Evolutionary conservation across 2,329 filamentous ascomycete genomes (phyloP).

Genomic region (Cladosporium velox): DNA sequence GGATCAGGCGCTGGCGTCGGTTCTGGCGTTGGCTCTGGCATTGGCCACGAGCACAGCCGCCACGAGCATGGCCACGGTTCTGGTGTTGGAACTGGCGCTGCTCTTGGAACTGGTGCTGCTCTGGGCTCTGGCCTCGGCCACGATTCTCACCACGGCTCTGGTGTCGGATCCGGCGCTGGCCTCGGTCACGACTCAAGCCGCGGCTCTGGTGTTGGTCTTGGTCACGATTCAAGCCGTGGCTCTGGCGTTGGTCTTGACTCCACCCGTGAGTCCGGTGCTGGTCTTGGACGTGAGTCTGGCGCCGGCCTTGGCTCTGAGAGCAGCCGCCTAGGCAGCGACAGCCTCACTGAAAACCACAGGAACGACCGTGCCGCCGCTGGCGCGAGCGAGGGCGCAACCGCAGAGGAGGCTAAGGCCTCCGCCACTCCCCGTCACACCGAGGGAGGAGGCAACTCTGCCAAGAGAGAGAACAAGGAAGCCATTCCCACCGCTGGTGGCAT

Average conservation of each 20-base stretch:
- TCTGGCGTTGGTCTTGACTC: neutral
- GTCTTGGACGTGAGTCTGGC: neutral
- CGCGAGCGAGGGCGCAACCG: neutral
- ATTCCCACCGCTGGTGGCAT: constrained; percentile 39
- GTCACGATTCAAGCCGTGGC: neutral
- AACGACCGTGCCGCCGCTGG: neutral
- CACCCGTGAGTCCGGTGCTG: neutral
- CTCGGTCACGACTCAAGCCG: neutral
- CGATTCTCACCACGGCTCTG: neutral
- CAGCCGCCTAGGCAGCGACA: neutral
- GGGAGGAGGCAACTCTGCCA: neutral
- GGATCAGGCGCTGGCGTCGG: neutral
- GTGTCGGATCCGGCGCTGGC: constrained; percentile 9
- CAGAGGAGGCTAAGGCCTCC: neutral
- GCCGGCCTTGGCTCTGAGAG: constrained; percentile 5
- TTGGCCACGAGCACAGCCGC: neutral
- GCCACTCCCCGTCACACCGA: neutral
- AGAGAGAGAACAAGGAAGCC: constrained; percentile 31
- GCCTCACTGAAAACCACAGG: neutral
- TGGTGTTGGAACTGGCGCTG: neutral
- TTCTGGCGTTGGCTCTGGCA: neutral
- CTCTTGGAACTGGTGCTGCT: neutral
- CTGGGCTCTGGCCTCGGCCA: constrained; percentile 8
- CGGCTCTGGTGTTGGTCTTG: neutral
- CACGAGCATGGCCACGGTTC: neutral